Base-by-base conservation (phyloP, 1,284 basidiomycete genomes). In the Singerocomus inundabilis region DNA sequence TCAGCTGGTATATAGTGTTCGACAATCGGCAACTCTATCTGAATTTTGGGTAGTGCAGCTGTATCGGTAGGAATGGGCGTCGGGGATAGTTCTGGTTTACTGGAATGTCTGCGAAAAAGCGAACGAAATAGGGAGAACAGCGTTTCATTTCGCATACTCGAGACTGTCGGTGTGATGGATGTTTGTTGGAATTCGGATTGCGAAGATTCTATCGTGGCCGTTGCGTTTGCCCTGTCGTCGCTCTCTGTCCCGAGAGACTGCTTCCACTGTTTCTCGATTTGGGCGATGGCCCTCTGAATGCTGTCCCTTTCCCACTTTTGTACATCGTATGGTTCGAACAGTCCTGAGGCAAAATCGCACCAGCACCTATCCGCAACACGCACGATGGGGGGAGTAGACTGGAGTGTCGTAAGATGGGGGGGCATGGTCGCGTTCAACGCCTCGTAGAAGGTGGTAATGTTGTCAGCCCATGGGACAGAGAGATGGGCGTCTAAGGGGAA, bases 291-390 rank as follows among this genome's bases (percentile, higher is more conserved):
- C 41, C 71, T 72, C 51, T 74, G 67, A 30, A 88, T 72, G 58
- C 83, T 86, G 48, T 75, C 65, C 51, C 70, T 66, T 62, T 91
- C 88, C 88, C 88, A 91, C 37, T 74, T 73, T 25, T 84, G 79
- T 39, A 84, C 72, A 54, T 90, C 85, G 68, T 82, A 88, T 8
- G 86, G 84, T 52, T 85, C 79, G 60, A 90, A 91, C 48, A 88
- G 68, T 13, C 75, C 73, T 24, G 72, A 69, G 32, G 78, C 76
- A 56, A 87, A 69, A 61, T 91, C 87, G 58, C 88, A 91, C 88
- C 88, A 91, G 62, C 88, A 91, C 37, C 87, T 81, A 59, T 91
- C 88, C 5, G 77, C 72, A 2, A 85, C 74, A 29, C 77, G 79
- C 37, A 89, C 79, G 40, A 79, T 74, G 9, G 73, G 63, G 5